These are phyloP conservation scores for Malus fusca DNA, from an alignment of 306 rosid species.

Conservation along the genomic window DNA sequence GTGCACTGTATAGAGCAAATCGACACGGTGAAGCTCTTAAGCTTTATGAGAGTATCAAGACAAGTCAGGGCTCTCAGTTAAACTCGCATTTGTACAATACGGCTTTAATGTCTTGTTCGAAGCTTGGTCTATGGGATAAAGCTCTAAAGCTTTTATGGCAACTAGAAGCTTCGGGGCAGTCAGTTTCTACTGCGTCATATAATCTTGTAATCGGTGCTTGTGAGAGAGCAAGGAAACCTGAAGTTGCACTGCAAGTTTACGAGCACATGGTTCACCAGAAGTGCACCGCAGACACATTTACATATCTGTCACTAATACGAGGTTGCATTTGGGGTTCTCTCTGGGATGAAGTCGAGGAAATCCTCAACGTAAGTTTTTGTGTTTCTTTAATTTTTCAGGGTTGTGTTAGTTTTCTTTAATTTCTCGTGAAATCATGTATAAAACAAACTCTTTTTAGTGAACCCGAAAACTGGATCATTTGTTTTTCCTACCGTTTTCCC, in stretches of 20 bases:
- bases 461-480: too few relatives aligned
- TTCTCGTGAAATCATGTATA: background rate
- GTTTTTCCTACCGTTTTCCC: too few relatives aligned
- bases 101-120: conserved; percentile 67
- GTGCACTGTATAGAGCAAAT: conserved; percentile 52
- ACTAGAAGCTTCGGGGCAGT: conserved; percentile 57
- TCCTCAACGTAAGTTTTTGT: conserved; percentile 49
- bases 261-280: conserved; percentile 72
- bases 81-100: conserved; percentile 57
- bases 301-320: conserved; percentile 55
- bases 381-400: background rate
- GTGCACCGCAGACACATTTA: conserved; percentile 58
- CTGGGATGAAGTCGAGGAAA: conserved; percentile 66
- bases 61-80: conserved; percentile 20
- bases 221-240: conserved; percentile 61
- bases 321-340: conserved; percentile 67
- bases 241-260: conserved; percentile 75
- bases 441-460: too few relatives aligned
- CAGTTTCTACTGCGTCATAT: conserved; percentile 51
- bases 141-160: conserved; percentile 77
- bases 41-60: conserved; percentile 57
- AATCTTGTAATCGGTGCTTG: conserved; percentile 73
- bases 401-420: background rate
- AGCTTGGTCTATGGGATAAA: conserved; percentile 71
- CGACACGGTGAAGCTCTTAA: conserved; percentile 48